Base-by-base conservation (phyloP, 2,329 filamentous ascomycete genomes). In the Alternaria consortialis region DNA sequence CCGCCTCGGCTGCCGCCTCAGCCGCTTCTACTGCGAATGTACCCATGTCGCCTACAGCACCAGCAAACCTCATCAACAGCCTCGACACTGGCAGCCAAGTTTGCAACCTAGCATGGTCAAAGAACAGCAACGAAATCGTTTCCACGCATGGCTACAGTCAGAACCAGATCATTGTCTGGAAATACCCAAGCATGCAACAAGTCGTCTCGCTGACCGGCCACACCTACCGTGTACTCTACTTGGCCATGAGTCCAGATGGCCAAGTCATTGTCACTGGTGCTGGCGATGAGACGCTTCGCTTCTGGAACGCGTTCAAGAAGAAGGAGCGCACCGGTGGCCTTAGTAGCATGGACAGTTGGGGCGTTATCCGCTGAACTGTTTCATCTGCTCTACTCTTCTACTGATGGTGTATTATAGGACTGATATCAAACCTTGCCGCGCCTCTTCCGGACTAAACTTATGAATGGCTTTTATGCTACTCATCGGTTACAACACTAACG, bases 161-260 rank as follows among this genome's bases (percentile, higher is more conserved):
- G 76, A 97, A 99, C 77, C 95, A 98, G 79, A 97, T 99, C 71
- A 94, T 98, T 37, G 93, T 99, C 56, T 99, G 95, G 95, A 99
- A 99, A 76, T 99, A 99, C 75, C 95, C 95, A 1, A 94, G 91
- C 68, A 98, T 99, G 95, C 93, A 93, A 50, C 95, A 98, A 77
- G 93, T 99, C 8, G 94, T 93, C 40, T 97, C 92, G 68, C 84
- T 99, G 46, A 99, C 95, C 0, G 95, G 95, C 0, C 95, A 99
- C 78, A 99, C 95, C 1, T 98, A 96, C 80, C 91, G 95, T 74
- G 95, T 99, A 12, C 84, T 99, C 3, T 99, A 98, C 77, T 85
- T 99, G 53, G 94, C 94, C 32, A 98, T 98, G 93, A 97, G 94
- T 74, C 95, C 95, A 1, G 94, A 98, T 74, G 95, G 95, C 17